phyloP scores from a whole-genome alignment of 2,329 filamentous ascomycete species.

The Nectriaceae sp. region DNA sequence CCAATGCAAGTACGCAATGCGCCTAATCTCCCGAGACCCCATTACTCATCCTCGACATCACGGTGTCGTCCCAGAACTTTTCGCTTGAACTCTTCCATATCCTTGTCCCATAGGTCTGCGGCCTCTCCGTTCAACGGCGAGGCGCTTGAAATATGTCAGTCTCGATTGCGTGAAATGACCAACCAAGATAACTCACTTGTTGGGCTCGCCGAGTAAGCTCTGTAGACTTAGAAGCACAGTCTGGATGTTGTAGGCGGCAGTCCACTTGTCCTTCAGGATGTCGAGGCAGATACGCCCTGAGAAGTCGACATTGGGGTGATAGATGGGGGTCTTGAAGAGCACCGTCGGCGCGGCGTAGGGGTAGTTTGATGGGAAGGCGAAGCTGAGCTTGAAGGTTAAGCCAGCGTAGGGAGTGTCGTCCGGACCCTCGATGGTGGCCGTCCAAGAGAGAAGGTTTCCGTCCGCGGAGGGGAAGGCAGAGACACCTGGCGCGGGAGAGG shows the following conservation, averaged over 20 bases:
- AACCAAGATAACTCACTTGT: constrained; percentile 71
- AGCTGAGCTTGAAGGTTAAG: constrained; percentile 88
- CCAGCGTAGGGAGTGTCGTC: constrained; percentile 87
- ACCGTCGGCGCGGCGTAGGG: constrained; percentile 90
- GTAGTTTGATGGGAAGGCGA: constrained; percentile 89
- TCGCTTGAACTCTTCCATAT: constrained; percentile 83
- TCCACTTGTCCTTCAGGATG: constrained; percentile 99
- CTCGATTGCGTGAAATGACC: background rate
- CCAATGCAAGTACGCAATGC: constrained; percentile 29
- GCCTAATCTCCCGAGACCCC: constrained; percentile 8
- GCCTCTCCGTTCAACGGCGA: constrained; percentile 96
- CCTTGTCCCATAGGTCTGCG: constrained; percentile 91
- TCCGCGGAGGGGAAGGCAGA: constrained; percentile 92
- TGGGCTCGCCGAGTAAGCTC: constrained; percentile 92
- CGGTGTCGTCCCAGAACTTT: constrained; percentile 65
- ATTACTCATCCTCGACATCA: constrained; percentile 65
- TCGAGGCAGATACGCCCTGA: constrained; percentile 95
- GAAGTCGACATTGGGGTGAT: constrained; percentile 98
- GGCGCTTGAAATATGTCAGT: constrained; percentile 57
- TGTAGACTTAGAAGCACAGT: constrained; percentile 91
- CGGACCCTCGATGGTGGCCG: constrained; percentile 89
- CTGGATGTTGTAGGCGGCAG: constrained; percentile 94
- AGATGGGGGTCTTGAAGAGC: constrained; percentile 97
- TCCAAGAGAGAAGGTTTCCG: constrained; percentile 90
- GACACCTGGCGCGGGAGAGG: constrained; percentile 86